Evolutionary conservation across 2,329 filamentous ascomycete genomes (phyloP).

Genomic region (Ustilaginoidea virens): DNA sequence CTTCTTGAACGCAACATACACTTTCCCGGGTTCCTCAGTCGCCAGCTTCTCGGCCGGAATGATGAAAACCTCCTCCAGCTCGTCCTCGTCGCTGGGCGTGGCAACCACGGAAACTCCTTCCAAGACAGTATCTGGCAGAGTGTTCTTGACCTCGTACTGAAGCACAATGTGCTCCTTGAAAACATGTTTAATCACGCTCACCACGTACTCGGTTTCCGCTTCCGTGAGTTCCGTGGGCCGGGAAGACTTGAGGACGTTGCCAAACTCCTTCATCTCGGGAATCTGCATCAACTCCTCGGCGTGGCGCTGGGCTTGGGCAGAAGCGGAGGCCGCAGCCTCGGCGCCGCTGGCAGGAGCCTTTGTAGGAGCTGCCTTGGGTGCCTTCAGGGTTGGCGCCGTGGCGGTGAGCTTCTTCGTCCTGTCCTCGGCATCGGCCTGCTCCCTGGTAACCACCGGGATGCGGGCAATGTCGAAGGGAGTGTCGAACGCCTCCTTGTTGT

Average conservation of each 20-base stretch:
- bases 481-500: slow-evolving; percentile 73
- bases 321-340: slow-evolving; percentile 61
- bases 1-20: slow-evolving; percentile 92
- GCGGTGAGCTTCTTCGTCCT: slow-evolving; percentile 94
- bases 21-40: slow-evolving; percentile 77
- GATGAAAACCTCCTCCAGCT: slow-evolving; percentile 83
- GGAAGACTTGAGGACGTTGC: slow-evolving; percentile 83
- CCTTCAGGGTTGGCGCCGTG: slow-evolving; percentile 84
- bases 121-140: slow-evolving; percentile 74
- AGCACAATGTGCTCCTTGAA: slow-evolving; percentile 95
- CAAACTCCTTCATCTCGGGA: slow-evolving; percentile 82
- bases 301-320: slow-evolving; percentile 75
- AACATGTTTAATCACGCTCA: slow-evolving; percentile 85
- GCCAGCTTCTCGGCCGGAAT: slow-evolving; percentile 71
- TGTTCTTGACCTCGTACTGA: slow-evolving; percentile 97
- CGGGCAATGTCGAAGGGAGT: slow-evolving; percentile 79
- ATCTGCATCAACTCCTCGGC: slow-evolving; percentile 75
- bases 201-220: slow-evolving; percentile 94
- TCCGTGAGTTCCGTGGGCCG: slow-evolving; percentile 79
- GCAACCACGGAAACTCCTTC: slow-evolving; percentile 79
- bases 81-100: slow-evolving; percentile 66
- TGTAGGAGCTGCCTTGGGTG: slow-evolving; percentile 63
- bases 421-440: slow-evolving; percentile 92
- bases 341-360: slow-evolving; percentile 56
- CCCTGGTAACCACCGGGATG: slow-evolving; percentile 84